Conservation (phyloP, 2,329 filamentous ascomycete species). For the Penicillium sumatraense region DNA sequence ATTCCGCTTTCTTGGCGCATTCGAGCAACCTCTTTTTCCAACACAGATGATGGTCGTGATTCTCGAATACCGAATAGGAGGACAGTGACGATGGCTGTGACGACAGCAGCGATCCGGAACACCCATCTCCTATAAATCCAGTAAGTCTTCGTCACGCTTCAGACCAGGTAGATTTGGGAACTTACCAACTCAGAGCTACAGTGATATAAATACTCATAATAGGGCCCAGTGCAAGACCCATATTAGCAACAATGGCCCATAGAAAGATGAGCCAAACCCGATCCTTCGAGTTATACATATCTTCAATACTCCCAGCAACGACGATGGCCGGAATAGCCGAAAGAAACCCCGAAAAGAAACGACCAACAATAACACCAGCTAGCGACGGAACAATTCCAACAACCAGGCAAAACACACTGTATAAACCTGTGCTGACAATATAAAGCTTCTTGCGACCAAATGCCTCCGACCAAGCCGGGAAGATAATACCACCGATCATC, state of each 20-base stretch:
- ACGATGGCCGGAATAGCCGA: slow-evolving; percentile 53
- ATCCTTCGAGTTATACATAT: slow-evolving; percentile 49
- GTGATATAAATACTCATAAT: slow-evolving; percentile 48
- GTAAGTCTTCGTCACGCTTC: neutral
- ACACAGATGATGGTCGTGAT: slow-evolving; percentile 48
- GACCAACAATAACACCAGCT: slow-evolving; percentile 40
- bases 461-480: slow-evolving; percentile 36
- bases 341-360: slow-evolving; percentile 47
- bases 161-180: neutral
- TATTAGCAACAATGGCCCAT: slow-evolving; percentile 46
- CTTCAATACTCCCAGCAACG: slow-evolving; percentile 52
- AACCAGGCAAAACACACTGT: slow-evolving; percentile 35
- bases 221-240: slow-evolving; percentile 48
- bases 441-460: slow-evolving; percentile 39
- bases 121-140: slow-evolving; percentile 46
- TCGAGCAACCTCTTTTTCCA: slow-evolving; percentile 36
- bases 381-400: slow-evolving; percentile 39
- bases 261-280: slow-evolving; percentile 51
- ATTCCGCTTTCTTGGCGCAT: slow-evolving; percentile 32
- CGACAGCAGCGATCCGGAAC: slow-evolving; percentile 46
- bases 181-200: slow-evolving; percentile 39
- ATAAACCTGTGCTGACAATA: slow-evolving; percentile 25
- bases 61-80: slow-evolving; percentile 45
- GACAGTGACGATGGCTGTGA: slow-evolving; percentile 36
- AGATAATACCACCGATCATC: slow-evolving; percentile 31